These are phyloP conservation scores for Microdochium bolleyi DNA, from an alignment of 2,329 filamentous ascomycete genomes.

Conservation along the genomic window DNA sequence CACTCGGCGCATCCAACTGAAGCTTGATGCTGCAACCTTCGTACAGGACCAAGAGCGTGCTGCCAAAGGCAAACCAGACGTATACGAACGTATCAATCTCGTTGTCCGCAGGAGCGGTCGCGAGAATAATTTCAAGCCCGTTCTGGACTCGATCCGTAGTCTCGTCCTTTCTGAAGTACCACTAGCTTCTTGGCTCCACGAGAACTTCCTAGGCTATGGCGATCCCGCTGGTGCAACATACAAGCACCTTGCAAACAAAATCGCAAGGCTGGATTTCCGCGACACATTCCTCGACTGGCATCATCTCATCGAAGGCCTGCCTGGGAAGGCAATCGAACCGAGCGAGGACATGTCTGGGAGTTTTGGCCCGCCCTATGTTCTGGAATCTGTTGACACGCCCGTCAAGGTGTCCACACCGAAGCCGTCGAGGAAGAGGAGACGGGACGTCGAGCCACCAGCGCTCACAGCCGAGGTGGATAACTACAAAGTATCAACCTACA, in stretches of 20 bases:
- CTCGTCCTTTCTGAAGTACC: slow-evolving; percentile 79
- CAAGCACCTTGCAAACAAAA: slow-evolving; percentile 68
- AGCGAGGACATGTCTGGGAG: slow-evolving; percentile 62
- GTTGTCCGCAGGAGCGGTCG: slow-evolving; percentile 74
- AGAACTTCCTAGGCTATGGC: slow-evolving; percentile 95
- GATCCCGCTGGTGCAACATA: slow-evolving; percentile 85
- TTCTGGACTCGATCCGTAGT: slow-evolving; percentile 84
- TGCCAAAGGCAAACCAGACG: slow-evolving; percentile 60
- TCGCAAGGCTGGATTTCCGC: slow-evolving; percentile 77
- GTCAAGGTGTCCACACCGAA: slow-evolving; percentile 43
- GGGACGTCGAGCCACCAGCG: slow-evolving; percentile 59
- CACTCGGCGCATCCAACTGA: slow-evolving; percentile 66
- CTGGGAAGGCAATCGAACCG: slow-evolving; percentile 80
- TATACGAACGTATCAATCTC: slow-evolving; percentile 81
- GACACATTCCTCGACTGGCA: slow-evolving; percentile 97
- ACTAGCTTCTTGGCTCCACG: slow-evolving; percentile 85
- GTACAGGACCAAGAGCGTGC: slow-evolving; percentile 63
- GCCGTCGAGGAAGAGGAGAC: slow-evolving; percentile 78
- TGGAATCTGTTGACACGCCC: slow-evolving; percentile 56
- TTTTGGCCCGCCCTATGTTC: slow-evolving; percentile 81
- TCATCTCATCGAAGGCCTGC: slow-evolving; percentile 81
- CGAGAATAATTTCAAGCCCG: slow-evolving; percentile 95
- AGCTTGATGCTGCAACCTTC: slow-evolving; percentile 72
- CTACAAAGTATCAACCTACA: slow-evolving; percentile 82
- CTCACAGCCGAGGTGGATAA: slow-evolving; percentile 56